Percentiles rank a stretch among this genome's conserved stretches.
Conservation (phyloP, 192 early-diverging fungal genomes). For the Funneliformis mosseae region DNA sequence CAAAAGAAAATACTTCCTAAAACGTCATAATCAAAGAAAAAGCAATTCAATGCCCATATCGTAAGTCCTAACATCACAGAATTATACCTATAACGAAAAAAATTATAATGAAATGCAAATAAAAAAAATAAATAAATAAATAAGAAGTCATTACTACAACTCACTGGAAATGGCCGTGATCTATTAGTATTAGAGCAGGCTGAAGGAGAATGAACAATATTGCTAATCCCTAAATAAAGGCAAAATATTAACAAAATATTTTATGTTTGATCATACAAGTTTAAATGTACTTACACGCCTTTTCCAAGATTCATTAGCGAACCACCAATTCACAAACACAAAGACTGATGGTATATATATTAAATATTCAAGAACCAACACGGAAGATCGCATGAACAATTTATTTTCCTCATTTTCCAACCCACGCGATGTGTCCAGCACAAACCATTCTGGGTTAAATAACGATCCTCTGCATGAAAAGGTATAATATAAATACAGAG, state of each 20-base stretch:
- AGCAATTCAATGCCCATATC: constrained; percentile 72
- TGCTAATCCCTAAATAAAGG: not conserved
- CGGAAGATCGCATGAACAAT: constrained; percentile 89
- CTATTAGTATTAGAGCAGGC: constrained; percentile 89
- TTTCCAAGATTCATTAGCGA: constrained; percentile 39
- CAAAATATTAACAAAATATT: not conserved
- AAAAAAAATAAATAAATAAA: not conserved
- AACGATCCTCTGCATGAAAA: constrained; percentile 57
- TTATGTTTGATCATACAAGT: not conserved
- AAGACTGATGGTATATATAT: constrained; percentile 79
- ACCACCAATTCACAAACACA: constrained; percentile 61
- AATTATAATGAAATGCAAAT: not conserved
- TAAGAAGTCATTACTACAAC: too few species aligned
- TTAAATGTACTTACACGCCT: not conserved
- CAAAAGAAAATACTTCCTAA: constrained; percentile 82
- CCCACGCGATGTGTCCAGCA: constrained; percentile 83
- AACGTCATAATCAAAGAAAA: constrained; percentile 62
- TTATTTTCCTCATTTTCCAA: constrained; percentile 72
- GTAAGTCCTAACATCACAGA: constrained; percentile 93
- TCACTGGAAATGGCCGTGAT: constrained; percentile 95
- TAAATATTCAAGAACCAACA: constrained; percentile 71
- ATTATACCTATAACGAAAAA: constrained; percentile 70
- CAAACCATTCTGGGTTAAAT: constrained; percentile 86
- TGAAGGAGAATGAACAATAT: constrained; percentile 71
- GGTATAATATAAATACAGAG: not conserved